Evolutionary conservation across 2,329 filamentous ascomycete genomes (phyloP).

Genomic region (Colletotrichum filicis): DNA sequence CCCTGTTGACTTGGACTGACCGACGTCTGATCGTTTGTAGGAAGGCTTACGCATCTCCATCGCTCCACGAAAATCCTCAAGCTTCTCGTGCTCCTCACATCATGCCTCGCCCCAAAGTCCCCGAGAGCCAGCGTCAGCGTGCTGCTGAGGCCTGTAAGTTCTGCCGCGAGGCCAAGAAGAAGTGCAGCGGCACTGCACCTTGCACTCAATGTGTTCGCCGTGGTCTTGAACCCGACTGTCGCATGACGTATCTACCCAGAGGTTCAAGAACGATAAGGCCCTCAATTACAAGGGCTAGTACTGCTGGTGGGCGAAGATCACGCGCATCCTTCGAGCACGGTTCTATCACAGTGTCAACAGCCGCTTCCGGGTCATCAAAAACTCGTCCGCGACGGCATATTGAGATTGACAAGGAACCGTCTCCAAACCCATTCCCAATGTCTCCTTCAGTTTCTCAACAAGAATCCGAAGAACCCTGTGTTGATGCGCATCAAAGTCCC

Average conservation of each 20-base stretch:
- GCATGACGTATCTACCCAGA: conserved; percentile 46
- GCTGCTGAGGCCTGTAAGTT: conserved; percentile 59
- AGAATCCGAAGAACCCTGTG: background rate
- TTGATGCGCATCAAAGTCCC: background rate
- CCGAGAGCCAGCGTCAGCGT: conserved; percentile 58
- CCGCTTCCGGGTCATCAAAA: background rate
- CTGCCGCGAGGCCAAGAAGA: conserved; percentile 62
- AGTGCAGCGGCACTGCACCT: conserved; percentile 59
- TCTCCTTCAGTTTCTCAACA: background rate
- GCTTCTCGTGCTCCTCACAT: too few species aligned
- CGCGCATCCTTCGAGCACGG: background rate
- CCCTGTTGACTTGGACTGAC: too few species aligned
- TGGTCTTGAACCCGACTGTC: conserved; percentile 51
- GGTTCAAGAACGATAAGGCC: conserved; percentile 42
- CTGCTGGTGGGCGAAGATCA: background rate
- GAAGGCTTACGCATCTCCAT: background rate
- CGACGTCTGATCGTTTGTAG: too few species aligned
- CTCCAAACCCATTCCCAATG: background rate
- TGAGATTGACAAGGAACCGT: background rate
- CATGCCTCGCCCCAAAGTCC: conserved; percentile 65
- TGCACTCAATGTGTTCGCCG: conserved; percentile 59
- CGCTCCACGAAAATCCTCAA: background rate
- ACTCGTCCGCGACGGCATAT: background rate
- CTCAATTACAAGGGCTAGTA: background rate
- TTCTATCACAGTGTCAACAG: background rate